These are phyloP conservation scores for Cordyceps militaris DNA, from an alignment of 2,329 filamentous ascomycete species.

Conservation along the genomic window DNA sequence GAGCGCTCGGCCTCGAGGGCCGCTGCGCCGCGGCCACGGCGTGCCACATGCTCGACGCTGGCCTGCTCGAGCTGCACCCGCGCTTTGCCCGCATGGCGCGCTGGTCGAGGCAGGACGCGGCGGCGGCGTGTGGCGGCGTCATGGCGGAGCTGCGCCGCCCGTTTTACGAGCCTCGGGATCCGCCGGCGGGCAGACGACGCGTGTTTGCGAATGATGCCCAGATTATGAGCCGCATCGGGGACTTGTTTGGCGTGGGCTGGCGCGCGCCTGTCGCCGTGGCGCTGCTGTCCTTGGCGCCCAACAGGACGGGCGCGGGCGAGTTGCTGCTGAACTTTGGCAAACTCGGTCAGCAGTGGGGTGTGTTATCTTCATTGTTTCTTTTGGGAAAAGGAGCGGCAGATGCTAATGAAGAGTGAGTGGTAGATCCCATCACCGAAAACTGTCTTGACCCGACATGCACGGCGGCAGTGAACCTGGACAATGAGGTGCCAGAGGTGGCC, in stretches of 20 bases:
- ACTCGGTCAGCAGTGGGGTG: not conserved
- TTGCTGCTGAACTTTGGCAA: not conserved
- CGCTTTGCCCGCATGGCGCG: too few species aligned
- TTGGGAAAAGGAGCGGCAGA: not conserved
- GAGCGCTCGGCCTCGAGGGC: conserved; percentile 1
- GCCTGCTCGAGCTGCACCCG: not conserved
- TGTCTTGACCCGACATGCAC: not conserved
- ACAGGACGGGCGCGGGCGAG: not conserved
- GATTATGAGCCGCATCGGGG: not conserved
- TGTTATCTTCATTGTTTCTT: not conserved
- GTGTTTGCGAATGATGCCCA: not conserved
- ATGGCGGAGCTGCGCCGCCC: not conserved
- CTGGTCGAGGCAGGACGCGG: too few species aligned
- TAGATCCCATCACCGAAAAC: not conserved
- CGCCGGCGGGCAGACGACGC: not conserved
- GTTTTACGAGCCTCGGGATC: not conserved
- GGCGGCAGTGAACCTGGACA: not conserved
- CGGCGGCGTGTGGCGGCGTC: too few species aligned
- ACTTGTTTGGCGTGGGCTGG: not conserved
- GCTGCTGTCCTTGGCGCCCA: not conserved
- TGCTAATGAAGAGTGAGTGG: not conserved
- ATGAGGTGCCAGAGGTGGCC: not conserved
- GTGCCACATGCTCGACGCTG: not conserved
- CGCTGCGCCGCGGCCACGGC: not conserved
- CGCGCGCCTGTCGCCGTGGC: not conserved